Conservation (phyloP, 495 filamentous ascomycete genomes). For the Coniosporium apollinis region DNA sequence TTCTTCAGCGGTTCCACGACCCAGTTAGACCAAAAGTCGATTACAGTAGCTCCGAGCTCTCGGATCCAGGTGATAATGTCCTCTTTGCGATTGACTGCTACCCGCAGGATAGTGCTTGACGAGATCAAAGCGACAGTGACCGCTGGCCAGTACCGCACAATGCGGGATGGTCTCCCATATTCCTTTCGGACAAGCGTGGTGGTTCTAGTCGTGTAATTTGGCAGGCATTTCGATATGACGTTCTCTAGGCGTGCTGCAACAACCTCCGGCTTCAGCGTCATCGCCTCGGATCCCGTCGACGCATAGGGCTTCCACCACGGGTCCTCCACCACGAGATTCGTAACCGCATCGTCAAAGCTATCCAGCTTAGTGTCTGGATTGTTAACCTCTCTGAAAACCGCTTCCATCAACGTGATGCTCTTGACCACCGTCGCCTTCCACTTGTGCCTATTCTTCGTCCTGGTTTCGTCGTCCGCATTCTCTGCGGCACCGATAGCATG, state of each 20-base stretch:
- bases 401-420: slow-evolving; percentile 66
- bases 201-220: slow-evolving; percentile 38
- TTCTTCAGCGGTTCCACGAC: slow-evolving; percentile 69
- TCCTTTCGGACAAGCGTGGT: slow-evolving; percentile 28
- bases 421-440: slow-evolving; percentile 57
- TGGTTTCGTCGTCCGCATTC: too few species aligned
- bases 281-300: slow-evolving; percentile 14
- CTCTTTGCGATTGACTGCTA: slow-evolving; percentile 50
- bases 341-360: slow-evolving; percentile 63
- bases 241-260: slow-evolving; percentile 50
- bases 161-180: slow-evolving; percentile 57
- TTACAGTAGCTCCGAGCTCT: slow-evolving; percentile 54
- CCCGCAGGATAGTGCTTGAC: slow-evolving; percentile 62
- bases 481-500: too few species aligned
- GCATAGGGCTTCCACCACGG: slow-evolving; percentile 27
- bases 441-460: slow-evolving; percentile 33
- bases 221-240: slow-evolving; percentile 43
- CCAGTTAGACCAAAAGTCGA: slow-evolving; percentile 95
- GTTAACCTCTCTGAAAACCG: slow-evolving; percentile 46
- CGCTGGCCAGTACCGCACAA: slow-evolving; percentile 81
- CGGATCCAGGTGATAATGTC: slow-evolving; percentile 61
- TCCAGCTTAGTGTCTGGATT: slow-evolving; percentile 34
- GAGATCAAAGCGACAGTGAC: slow-evolving; percentile 49
- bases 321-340: slow-evolving; percentile 44
- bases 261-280: slow-evolving; percentile 30